Percentiles rank a stretch among this genome's conserved stretches.
Evolutionary conservation across 805 yeast species (phyloP).

Genomic region (Hanseniaspora mollemarum): DNA sequence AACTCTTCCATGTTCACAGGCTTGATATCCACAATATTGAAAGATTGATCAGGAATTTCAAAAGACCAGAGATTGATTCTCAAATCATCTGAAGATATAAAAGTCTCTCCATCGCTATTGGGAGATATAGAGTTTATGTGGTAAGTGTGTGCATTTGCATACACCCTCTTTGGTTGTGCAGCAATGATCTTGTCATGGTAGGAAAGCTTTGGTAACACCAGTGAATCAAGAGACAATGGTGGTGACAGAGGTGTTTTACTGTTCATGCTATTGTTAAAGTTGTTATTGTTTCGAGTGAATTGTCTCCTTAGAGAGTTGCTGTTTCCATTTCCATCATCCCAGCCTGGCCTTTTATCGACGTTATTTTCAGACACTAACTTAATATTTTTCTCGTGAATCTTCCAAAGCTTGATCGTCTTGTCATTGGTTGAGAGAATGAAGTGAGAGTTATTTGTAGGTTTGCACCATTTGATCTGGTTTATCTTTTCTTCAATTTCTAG

Average conservation of each 20-base stretch:
- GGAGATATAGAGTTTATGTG: constrained; percentile 93
- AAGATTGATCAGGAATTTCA: constrained; percentile 85
- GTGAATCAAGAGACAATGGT: constrained; percentile 24
- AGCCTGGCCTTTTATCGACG: constrained; percentile 37
- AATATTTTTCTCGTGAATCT: constrained; percentile 80
- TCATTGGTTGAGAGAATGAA: constrained; percentile 86
- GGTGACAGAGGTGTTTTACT: constrained; percentile 25
- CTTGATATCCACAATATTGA: constrained; percentile 93
- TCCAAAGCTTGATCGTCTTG: constrained; percentile 98
- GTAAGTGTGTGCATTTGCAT: constrained; percentile 94
- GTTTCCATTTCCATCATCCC: constrained; percentile 6
- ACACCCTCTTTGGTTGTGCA: constrained; percentile 84
- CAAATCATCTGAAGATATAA: constrained; percentile 82
- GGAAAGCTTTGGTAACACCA: constrained; percentile 79
- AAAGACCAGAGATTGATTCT: constrained; percentile 93
- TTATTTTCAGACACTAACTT: constrained; percentile 89
- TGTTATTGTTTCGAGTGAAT: constrained; percentile 4
- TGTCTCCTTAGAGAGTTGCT: constrained; percentile 16
- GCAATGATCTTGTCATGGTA: constrained; percentile 90
- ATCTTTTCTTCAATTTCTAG: constrained; percentile 96
- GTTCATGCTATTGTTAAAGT: constrained; percentile 21
- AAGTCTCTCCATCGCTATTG: constrained; percentile 93
- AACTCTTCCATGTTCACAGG: constrained; percentile 98
- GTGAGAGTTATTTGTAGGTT: constrained; percentile 78
- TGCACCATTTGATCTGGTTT: constrained; percentile 94